Evolutionary conservation across 352 stramenopile species (phyloP).

Genomic region (Phytopythium ostracodes): DNA sequence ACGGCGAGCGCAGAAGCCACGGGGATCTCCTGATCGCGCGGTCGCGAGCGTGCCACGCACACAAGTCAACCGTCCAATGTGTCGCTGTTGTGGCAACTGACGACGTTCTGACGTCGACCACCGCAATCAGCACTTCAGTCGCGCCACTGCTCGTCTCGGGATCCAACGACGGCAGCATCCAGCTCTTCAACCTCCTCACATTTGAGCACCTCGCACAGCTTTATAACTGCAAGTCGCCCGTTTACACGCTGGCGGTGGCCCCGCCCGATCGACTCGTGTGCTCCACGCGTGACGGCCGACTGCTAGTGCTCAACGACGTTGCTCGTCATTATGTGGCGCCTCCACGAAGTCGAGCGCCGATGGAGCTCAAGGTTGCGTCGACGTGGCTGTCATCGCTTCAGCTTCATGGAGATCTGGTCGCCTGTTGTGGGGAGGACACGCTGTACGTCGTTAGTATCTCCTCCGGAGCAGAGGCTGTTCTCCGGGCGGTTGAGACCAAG

Average conservation of each 20-base stretch:
- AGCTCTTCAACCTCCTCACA: conserved; percentile 48
- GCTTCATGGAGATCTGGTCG: conserved; percentile 32
- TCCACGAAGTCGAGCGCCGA: conserved; percentile 8
- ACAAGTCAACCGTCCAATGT: conserved; percentile 54
- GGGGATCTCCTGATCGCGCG: background rate
- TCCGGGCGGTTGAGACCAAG: conserved; percentile 33
- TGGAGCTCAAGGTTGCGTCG: conserved; percentile 35
- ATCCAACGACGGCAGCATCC: conserved; percentile 74
- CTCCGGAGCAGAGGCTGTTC: conserved; percentile 20
- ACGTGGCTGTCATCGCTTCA: conserved; percentile 68
- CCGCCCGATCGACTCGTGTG: conserved; percentile 33
- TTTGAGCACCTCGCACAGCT: conserved; percentile 43
- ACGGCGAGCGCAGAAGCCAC: too few species aligned
- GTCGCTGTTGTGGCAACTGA: conserved; percentile 20
- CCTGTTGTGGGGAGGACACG: conserved; percentile 53
- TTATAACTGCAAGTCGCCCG: conserved; percentile 35
- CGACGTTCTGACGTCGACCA: background rate
- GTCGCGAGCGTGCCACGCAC: conserved; percentile 24
- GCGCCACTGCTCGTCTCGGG: conserved; percentile 39
- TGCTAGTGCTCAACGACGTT: conserved; percentile 42
- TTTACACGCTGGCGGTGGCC: conserved; percentile 45
- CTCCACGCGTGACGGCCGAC: conserved; percentile 59
- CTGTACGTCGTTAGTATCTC: conserved; percentile 55
- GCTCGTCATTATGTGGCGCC: background rate
- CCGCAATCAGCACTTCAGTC: background rate